phyloP scores from a whole-genome alignment of 2,329 filamentous ascomycete species.

The Dactylellina leptospora region DNA sequence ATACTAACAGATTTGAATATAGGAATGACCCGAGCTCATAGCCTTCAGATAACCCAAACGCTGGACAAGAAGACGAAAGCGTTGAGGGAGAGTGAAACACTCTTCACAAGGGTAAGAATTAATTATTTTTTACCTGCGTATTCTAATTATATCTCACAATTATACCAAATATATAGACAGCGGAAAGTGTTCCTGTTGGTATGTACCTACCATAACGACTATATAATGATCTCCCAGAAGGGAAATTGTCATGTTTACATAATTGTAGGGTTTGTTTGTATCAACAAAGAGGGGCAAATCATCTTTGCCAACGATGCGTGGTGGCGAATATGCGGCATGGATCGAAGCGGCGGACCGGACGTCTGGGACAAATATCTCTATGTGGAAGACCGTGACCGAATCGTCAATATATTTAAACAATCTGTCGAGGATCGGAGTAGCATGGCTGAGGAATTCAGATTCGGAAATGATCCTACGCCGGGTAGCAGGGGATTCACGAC shows the following conservation, averaged over 20 bases:
- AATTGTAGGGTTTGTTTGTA: conserved; percentile 72
- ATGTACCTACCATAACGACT: too few species aligned
- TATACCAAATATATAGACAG: conserved; percentile 67
- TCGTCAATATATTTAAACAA: conserved; percentile 33
- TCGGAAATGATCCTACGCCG: conserved; percentile 42
- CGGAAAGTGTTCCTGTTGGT: conserved; percentile 82
- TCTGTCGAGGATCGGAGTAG: conserved; percentile 31
- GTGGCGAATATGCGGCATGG: conserved; percentile 50
- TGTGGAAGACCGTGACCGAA: conserved; percentile 40
- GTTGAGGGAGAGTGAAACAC: conserved; percentile 74
- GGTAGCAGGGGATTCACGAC: conserved; percentile 37
- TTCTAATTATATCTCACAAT: background rate
- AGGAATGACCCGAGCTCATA: conserved; percentile 43
- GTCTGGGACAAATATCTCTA: conserved; percentile 48
- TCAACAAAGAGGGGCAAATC: conserved; percentile 74
- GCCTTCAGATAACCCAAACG: conserved; percentile 36
- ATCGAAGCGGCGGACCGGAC: conserved; percentile 30
- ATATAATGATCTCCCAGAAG: too few species aligned
- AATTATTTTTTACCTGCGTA: background rate
- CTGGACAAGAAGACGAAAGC: conserved; percentile 64
- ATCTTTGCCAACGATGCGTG: conserved; percentile 80
- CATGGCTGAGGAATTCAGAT: conserved; percentile 76
- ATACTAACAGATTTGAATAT: background rate
- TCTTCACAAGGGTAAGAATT: conserved; percentile 68
- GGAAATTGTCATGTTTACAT: background rate